These are phyloP conservation scores for Euryodendron excelsum DNA, from an alignment of 148 eudicot genomes.

Conservation along the genomic window DNA sequence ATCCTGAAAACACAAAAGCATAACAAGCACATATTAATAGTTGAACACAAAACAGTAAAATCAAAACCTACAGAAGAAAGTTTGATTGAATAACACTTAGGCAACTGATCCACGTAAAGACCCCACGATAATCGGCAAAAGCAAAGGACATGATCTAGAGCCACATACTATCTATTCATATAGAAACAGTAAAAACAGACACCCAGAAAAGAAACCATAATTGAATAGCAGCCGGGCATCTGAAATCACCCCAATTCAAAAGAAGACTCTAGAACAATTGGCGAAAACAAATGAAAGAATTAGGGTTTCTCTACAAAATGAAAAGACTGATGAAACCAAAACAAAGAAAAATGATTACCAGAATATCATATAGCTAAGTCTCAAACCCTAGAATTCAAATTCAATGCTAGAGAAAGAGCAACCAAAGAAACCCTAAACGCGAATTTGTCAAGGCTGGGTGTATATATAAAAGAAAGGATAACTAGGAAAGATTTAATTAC, in stretches of 20 bases:
- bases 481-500: background rate
- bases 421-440: background rate
- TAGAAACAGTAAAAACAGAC: background rate
- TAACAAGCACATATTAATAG: slow-evolving; percentile 1
- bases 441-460: background rate
- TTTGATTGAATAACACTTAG: background rate
- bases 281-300: background rate
- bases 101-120: background rate
- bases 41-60: slow-evolving; percentile 7
- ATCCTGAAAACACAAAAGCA: background rate
- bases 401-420: background rate
- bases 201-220: background rate
- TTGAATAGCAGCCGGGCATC: background rate
- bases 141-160: background rate
- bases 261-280: background rate
- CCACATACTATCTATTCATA: background rate
- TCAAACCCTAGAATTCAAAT: slow-evolving; percentile 12
- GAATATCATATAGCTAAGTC: background rate
- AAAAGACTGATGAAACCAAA: background rate
- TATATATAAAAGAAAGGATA: background rate
- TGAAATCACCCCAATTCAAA: background rate
- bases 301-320: background rate
- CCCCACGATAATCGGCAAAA: background rate
- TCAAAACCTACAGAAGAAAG: background rate
- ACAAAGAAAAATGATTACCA: background rate